Evolutionary conservation across 495 filamentous ascomycete genomes (phyloP).

Genomic region (Neurospora pannonica): DNA sequence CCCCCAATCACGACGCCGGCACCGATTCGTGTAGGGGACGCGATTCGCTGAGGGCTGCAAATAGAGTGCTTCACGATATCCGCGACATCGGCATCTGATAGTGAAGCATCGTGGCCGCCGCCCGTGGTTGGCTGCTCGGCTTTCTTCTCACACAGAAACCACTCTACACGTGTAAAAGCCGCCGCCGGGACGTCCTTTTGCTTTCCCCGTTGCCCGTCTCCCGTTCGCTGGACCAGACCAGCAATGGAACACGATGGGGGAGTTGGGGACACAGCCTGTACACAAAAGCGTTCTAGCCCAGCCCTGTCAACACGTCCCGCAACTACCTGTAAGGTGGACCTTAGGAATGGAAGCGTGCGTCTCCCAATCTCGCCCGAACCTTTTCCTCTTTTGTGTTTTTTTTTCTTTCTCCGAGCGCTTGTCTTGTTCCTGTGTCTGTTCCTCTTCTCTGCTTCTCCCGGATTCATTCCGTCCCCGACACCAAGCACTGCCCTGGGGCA

Average conservation of each 20-base stretch:
- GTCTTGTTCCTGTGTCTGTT: not conserved
- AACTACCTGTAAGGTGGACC: no score
- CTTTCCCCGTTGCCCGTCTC: not conserved
- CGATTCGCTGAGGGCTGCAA: not conserved
- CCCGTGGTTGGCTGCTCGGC: not conserved
- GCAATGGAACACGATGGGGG: not conserved
- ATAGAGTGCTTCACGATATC: not conserved
- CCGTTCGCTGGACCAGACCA: not conserved
- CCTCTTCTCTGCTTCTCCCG: not conserved
- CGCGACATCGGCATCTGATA: not conserved
- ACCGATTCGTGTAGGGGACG: not conserved
- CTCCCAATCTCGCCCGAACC: not conserved
- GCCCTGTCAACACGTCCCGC: not conserved
- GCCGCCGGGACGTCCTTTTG: not conserved
- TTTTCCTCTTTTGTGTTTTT: not conserved
- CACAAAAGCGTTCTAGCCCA: not conserved
- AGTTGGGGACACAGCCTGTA: not conserved
- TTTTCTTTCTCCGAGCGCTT: not conserved
- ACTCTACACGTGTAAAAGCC: not conserved
- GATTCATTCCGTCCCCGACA: not conserved
- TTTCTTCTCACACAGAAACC: not conserved
- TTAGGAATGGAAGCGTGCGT: not conserved
- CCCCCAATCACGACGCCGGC: not conserved
- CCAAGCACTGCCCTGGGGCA: not conserved
- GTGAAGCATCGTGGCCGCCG: not conserved